Conservation (phyloP, 345 rosid genomes). For the Melaleuca quinquenervia region DNA sequence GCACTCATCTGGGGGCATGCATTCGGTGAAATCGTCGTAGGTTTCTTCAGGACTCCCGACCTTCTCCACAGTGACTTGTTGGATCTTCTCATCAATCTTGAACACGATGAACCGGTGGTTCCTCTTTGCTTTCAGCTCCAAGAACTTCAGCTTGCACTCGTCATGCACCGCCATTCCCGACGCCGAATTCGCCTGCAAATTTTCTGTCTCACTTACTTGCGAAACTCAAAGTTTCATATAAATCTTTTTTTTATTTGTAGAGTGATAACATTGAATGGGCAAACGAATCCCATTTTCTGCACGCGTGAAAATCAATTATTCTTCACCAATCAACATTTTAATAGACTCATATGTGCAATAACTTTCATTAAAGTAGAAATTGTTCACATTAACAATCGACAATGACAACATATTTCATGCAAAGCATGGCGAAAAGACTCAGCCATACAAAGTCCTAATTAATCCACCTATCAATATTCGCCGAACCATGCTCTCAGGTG, state of each 20-base stretch:
- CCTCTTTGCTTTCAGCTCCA: slow-evolving; percentile 63
- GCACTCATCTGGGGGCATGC: slow-evolving; percentile 52
- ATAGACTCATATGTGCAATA: not conserved
- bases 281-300: not conserved
- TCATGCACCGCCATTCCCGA: slow-evolving; percentile 70
- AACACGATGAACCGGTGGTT: slow-evolving; percentile 48
- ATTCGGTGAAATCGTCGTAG: slow-evolving; percentile 42
- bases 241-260: not conserved
- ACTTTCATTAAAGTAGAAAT: not conserved
- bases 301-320: not conserved
- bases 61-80: slow-evolving; percentile 47
- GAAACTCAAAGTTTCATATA: not conserved
- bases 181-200: slow-evolving; percentile 44
- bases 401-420: not conserved
- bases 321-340: not conserved
- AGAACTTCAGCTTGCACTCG: slow-evolving; percentile 68
- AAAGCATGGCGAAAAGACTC: not conserved
- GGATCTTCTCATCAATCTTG: slow-evolving; percentile 58
- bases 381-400: not conserved
- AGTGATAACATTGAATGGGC: not conserved
- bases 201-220: not conserved
- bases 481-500: not conserved
- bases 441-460: not conserved
- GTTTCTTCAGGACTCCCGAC: slow-evolving; percentile 43
- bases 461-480: not conserved